Conservation (phyloP, 140 eudicot species). For the Stevia rebaudiana region DNA sequence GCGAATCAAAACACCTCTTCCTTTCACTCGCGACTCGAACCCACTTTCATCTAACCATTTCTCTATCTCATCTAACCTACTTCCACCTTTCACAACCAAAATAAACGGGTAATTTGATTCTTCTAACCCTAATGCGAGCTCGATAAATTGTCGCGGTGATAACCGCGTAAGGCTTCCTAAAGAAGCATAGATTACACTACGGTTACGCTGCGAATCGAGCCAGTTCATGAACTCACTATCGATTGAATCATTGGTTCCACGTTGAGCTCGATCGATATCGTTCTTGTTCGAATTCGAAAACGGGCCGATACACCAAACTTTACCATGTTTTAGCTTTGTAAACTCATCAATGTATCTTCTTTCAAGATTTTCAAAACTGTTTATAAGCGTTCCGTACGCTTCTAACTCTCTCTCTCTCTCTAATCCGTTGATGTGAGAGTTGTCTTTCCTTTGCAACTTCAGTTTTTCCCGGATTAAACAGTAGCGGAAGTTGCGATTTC, state of each 20-base stretch:
- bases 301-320: constrained; percentile 56
- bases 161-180: constrained; percentile 42
- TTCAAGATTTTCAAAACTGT: constrained; percentile 38
- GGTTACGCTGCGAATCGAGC: constrained; percentile 34
- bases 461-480: constrained; percentile 31
- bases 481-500: constrained; percentile 39
- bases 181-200: constrained; percentile 38
- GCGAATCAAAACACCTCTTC: constrained; percentile 29
- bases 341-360: constrained; percentile 23
- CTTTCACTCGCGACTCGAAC: constrained; percentile 36
- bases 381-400: constrained; percentile 40
- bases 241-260: constrained; percentile 34
- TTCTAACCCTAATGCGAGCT: constrained; percentile 49
- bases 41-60: constrained; percentile 35
- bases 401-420: constrained; percentile 26
- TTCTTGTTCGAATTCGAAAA: constrained; percentile 37
- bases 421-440: constrained; percentile 21
- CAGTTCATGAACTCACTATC: constrained; percentile 27
- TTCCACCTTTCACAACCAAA: constrained; percentile 30
- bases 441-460: neutral
- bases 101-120: constrained; percentile 28
- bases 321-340: constrained; percentile 26
- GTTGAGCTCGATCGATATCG: constrained; percentile 38
- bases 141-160: constrained; percentile 29
- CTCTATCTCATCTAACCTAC: constrained; percentile 28